phyloP scores from a whole-genome alignment of 495 filamentous ascomycete species.

The Aspergillus hancockii region DNA sequence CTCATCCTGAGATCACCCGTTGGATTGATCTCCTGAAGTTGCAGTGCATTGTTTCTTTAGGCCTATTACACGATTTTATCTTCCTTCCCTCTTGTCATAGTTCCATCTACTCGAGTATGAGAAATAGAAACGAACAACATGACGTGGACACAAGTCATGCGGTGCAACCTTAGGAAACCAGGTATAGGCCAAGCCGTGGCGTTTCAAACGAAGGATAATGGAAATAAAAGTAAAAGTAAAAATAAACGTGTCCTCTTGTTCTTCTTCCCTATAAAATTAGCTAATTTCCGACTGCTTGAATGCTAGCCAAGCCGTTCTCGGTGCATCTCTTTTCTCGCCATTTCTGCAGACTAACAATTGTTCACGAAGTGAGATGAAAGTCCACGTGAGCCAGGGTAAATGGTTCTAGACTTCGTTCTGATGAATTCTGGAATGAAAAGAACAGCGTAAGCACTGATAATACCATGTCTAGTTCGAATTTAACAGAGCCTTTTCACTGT shows the following conservation, averaged over 20 bases:
- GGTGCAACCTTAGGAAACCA: neutral
- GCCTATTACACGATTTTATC: no score
- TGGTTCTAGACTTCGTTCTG: neutral
- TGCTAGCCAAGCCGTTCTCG: neutral
- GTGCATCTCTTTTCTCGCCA: neutral
- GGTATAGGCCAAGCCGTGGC: neutral
- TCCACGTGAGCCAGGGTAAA: constrained; percentile 1
- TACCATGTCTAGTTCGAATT: neutral
- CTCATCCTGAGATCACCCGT: no score
- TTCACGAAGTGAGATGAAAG: neutral
- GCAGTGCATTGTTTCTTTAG: no score
- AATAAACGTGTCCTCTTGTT: neutral
- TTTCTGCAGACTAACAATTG: neutral
- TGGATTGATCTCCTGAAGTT: no score
- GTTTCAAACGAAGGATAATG: neutral
- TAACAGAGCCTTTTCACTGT: neutral
- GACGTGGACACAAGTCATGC: neutral
- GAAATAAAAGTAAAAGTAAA: neutral
- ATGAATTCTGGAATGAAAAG: neutral
- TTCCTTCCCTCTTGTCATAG: neutral
- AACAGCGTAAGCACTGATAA: neutral
- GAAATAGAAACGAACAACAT: neutral
- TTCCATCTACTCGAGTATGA: neutral
- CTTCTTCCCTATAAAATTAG: neutral
- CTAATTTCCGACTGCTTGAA: neutral